phyloP scores from a whole-genome alignment of 2,329 filamentous ascomycete species.

The Calycina marina region DNA sequence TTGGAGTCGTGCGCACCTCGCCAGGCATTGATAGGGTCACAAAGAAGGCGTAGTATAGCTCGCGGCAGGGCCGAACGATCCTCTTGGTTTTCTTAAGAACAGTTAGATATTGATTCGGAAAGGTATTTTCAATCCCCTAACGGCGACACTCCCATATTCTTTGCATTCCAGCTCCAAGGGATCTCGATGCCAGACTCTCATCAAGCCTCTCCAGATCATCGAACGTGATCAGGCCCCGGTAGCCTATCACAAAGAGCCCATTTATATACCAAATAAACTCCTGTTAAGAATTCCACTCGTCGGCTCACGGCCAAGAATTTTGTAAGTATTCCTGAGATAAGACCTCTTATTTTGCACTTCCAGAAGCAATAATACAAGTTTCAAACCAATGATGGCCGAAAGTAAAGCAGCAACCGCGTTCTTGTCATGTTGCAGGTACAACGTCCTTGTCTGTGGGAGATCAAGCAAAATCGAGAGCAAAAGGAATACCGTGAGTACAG shows the following conservation, averaged over 20 bases:
- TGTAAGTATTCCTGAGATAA: slow-evolving; percentile 10
- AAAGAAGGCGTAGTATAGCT: no score
- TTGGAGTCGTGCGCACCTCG: no score
- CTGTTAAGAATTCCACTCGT: slow-evolving; percentile 22
- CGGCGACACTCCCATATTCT: slow-evolving; percentile 7
- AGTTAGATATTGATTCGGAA: neutral
- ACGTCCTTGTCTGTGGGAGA: slow-evolving; percentile 2
- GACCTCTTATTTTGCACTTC: slow-evolving; percentile 11
- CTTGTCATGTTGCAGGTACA: slow-evolving; percentile 12
- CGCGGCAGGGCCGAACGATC: slow-evolving; percentile 6
- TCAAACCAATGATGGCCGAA: slow-evolving; percentile 8
- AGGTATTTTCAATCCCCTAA: slow-evolving; percentile 1
- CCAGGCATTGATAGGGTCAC: no score
- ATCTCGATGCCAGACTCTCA: slow-evolving; percentile 7
- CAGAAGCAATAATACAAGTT: slow-evolving; percentile 10
- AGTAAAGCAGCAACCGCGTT: slow-evolving; percentile 8
- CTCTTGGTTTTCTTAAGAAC: slow-evolving; percentile 2
- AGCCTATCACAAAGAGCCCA: slow-evolving; percentile 21
- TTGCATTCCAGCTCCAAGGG: slow-evolving; percentile 4
- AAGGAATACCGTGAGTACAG: slow-evolving; percentile 4
- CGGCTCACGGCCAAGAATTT: slow-evolving; percentile 16
- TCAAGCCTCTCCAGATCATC: slow-evolving; percentile 18
- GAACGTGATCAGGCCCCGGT: slow-evolving; percentile 17
- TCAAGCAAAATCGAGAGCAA: slow-evolving; percentile 5
- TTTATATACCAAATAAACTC: slow-evolving; percentile 26